Evolutionary conservation across 169 alveolate genomes (phyloP), one percentile per base, ranked within the genome.

Genomic region (Neospora caninum): DNA sequence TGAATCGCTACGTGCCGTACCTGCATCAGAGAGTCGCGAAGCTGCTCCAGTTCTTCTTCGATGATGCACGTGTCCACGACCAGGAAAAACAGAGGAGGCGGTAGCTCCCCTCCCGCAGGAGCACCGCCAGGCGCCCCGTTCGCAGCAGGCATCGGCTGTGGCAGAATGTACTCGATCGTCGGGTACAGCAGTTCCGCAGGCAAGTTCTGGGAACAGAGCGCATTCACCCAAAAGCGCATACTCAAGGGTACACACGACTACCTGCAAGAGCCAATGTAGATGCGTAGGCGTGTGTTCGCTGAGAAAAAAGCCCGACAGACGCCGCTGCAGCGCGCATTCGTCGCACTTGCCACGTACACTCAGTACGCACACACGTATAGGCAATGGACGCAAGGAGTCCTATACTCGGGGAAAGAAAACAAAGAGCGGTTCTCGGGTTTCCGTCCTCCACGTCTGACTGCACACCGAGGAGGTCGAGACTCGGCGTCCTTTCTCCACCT

Each of bases 181-280:
- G 99, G 98, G 96, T 98, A 98, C 95, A 98, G 96, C 73, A 99
- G 97, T 96, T 99, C 99, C 31, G 99, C 99, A 7, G 99, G 99
- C 73, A 99, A 97, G 91, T 98, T 98, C 92, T 97, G 96, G 93
- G 96, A 89, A 49, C 34, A n/a, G 36, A 80, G 29, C 82, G 22
- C 7, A 18, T 49, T 49, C 22, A n/a, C 31, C 80, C 13, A 69
- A 73, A n/a, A 4, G n/a, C 38, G n/a, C 84, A 36, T 13, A 13
- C 22, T 0, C 41, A n/a, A 73, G 1, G 7, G 13, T 73, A 27
- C 84, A n/a, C 45, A 73, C 18, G 84, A n/a, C 1, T 0, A 73
- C 38, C 84, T 18, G 13, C 80, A 9, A 69, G 41, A n/a, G 31
- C 41, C 13, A 20, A 38, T 80, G 49, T 80, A 80, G 54, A 34